Conservation (phyloP, 305 asterid genomes). For the Striga hermonthica region DNA sequence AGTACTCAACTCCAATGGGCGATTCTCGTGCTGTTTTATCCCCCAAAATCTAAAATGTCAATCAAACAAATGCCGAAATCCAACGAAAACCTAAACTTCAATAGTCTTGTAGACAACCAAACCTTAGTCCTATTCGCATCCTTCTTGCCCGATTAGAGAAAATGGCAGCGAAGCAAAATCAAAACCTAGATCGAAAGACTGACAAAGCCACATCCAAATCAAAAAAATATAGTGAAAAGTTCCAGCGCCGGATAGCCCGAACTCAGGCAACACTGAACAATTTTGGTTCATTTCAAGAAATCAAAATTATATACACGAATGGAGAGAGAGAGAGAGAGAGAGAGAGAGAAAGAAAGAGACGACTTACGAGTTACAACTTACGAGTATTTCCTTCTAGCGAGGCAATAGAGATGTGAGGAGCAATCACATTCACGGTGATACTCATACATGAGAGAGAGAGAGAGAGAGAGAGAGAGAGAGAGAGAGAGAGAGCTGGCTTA, state of each 20-base stretch:
- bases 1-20: conserved; percentile 25
- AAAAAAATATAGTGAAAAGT: conserved; percentile 7
- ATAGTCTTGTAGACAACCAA: conserved; percentile 19
- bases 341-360: conserved; percentile 34
- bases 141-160: conserved; percentile 19
- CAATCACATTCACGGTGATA: conserved; percentile 31
- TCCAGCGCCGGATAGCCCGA: conserved; percentile 22
- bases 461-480: conserved; percentile 39
- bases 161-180: conserved; percentile 10
- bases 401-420: conserved; percentile 31
- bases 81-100: conserved; percentile 23
- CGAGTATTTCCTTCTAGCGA: conserved; percentile 31
- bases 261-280: conserved; percentile 32
- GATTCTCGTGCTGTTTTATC: not conserved
- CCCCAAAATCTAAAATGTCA: conserved; percentile 6
- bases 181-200: conserved; percentile 34
- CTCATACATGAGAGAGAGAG: conserved; percentile 27
- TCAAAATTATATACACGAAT: conserved; percentile 20
- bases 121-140: conserved; percentile 31
- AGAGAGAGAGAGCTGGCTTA: conserved; percentile 31
- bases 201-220: conserved; percentile 26
- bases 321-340: conserved; percentile 17
- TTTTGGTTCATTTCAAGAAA: conserved; percentile 10
- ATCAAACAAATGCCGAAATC: conserved; percentile 22
- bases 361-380: conserved; percentile 49